phyloP scores from a whole-genome alignment of 2,329 filamentous ascomycete species.

The Cytospora piceicola region DNA sequence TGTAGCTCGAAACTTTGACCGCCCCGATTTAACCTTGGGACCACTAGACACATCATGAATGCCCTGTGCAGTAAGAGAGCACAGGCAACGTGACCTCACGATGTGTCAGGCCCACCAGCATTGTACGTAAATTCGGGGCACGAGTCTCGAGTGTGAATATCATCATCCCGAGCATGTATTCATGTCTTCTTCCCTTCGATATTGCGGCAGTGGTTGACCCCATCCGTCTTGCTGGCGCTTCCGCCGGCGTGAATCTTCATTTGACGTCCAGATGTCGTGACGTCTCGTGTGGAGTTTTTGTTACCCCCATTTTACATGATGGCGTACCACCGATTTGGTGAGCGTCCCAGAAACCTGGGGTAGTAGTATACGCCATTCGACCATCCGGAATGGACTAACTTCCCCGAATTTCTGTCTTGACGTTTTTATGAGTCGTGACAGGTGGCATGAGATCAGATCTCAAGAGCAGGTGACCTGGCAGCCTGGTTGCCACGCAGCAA shows the following conservation, averaged over 20 bases:
- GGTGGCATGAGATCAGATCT: slow-evolving; percentile 4
- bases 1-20: slow-evolving; percentile 3
- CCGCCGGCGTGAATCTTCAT: not conserved
- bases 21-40: not conserved
- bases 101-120: slow-evolving; percentile 26
- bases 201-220: slow-evolving; percentile 29
- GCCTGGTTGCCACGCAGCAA: not conserved
- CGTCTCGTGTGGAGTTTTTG: slow-evolving; percentile 24
- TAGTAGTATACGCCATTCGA: slow-evolving; percentile 20
- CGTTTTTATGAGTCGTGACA: not conserved
- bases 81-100: slow-evolving; percentile 29
- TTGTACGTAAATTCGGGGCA: slow-evolving; percentile 30
- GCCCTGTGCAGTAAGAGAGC: slow-evolving; percentile 21
- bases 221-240: slow-evolving; percentile 21
- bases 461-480: slow-evolving; percentile 11
- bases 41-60: not conserved
- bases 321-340: slow-evolving; percentile 10
- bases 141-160: slow-evolving; percentile 14
- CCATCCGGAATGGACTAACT: slow-evolving; percentile 5
- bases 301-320: slow-evolving; percentile 33
- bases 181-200: slow-evolving; percentile 15
- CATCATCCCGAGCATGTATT: slow-evolving; percentile 11
- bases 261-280: slow-evolving; percentile 13
- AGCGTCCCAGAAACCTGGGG: slow-evolving; percentile 25
- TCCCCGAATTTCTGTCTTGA: slow-evolving; percentile 20